Percentiles rank a stretch among this genome's conserved stretches.
These are phyloP conservation scores for Oenanthe javanica DNA, from an alignment of 140 eudicot species.

Conservation along the genomic window DNA sequence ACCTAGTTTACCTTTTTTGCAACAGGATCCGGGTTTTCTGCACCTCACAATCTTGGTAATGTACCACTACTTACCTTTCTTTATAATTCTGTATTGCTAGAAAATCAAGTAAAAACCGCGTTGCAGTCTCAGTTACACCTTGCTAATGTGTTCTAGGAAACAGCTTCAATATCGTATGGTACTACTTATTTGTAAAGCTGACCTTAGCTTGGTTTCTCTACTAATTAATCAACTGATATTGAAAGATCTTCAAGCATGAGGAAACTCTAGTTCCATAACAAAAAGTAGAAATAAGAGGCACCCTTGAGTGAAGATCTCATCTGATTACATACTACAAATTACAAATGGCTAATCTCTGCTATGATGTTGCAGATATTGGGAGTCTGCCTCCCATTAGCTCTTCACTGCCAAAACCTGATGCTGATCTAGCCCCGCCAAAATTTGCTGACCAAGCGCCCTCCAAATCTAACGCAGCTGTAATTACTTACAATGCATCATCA, in stretches of 20 bases:
- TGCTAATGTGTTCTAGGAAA: background rate
- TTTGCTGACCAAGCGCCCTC: conserved; percentile 2
- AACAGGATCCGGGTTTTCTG: conserved; percentile 19
- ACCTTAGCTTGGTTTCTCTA: background rate
- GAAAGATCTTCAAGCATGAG: background rate
- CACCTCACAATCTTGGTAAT: conserved; percentile 20
- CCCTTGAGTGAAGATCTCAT: background rate
- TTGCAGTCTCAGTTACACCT: conserved; percentile 4
- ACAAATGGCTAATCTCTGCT: background rate
- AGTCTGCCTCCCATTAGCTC: conserved; percentile 19
- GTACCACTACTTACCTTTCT: background rate
- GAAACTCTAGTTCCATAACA: background rate
- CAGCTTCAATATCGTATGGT: background rate
- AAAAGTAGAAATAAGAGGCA: background rate
- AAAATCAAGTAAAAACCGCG: background rate
- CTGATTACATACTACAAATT: background rate
- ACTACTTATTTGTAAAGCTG: background rate
- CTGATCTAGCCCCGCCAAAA: conserved; percentile 9
- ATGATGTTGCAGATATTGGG: conserved; percentile 25
- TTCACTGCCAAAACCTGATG: conserved; percentile 16
- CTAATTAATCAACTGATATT: background rate
- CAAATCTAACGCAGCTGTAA: conserved; percentile 5
- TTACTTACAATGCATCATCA: conserved; percentile 19
- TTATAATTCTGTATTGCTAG: background rate
- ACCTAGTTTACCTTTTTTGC: background rate